phyloP scores from a whole-genome alignment of 768 basidiomycete genomes.

The Kwoniella europaea region DNA sequence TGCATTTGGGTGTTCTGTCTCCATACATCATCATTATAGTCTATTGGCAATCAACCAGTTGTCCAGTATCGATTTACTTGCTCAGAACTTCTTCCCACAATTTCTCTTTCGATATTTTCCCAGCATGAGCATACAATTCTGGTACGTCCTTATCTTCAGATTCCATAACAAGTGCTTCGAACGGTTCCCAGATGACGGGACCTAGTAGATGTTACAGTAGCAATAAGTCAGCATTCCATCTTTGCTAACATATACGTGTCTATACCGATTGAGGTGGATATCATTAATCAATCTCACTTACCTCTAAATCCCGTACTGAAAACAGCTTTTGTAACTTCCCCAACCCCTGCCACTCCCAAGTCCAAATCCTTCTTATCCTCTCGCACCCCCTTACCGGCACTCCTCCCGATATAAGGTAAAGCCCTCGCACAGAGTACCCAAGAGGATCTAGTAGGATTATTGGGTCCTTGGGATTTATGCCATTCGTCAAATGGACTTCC shows the following conservation, averaged over 20 bases:
- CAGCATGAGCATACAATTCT: constrained; percentile 12
- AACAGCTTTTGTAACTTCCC: constrained; percentile 23
- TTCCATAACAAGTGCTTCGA: constrained; percentile 22
- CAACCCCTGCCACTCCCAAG: constrained; percentile 18
- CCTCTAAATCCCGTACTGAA: constrained; percentile 28
- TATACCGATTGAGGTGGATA: no score
- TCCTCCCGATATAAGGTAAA: constrained; percentile 24
- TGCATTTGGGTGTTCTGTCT: no score
- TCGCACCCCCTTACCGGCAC: constrained; percentile 19
- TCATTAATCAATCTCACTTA: constrained; percentile 4
- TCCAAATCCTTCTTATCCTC: constrained; percentile 1
- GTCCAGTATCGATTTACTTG: not conserved
- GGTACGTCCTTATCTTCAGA: constrained; percentile 17
- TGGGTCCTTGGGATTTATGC: constrained; percentile 8
- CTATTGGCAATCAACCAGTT: no score
- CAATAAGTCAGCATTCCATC: not conserved
- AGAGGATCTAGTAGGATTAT: constrained; percentile 5
- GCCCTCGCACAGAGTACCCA: constrained; percentile 26
- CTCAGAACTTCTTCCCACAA: not conserved
- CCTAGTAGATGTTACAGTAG: not conserved
- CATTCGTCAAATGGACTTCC: constrained; percentile 26
- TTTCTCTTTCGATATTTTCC: constrained; percentile 7
- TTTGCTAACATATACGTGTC: not conserved
- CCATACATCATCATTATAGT: no score
- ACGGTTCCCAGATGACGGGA: constrained; percentile 23